Evolutionary conservation across 164 flowering plant genomes (phyloP).

Genomic region (Chloranthus sessilifolius): DNA sequence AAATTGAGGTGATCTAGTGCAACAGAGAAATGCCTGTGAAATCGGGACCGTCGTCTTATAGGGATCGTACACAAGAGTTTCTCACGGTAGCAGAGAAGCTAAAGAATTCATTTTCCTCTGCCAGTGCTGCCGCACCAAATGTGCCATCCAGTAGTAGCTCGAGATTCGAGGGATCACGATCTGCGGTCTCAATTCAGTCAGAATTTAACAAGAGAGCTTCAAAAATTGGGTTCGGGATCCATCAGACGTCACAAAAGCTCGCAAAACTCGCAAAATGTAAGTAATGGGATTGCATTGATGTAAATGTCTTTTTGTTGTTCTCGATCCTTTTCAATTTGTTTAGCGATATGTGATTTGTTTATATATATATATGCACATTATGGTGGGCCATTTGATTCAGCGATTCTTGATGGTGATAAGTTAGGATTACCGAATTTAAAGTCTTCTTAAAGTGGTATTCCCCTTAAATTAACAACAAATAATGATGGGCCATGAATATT

Average conservation of each 20-base stretch:
- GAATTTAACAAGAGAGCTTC: conserved; percentile 90
- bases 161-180: conserved; percentile 34
- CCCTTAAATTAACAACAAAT: no score
- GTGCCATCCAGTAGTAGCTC: conserved; percentile 30
- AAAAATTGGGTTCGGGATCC: conserved; percentile 83
- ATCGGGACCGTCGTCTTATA: conserved; percentile 54
- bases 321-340: no score
- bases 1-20: background rate
- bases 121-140: conserved; percentile 20
- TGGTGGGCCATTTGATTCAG: no score
- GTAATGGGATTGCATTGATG: conserved; percentile 16
- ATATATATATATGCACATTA: no score
- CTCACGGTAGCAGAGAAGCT: conserved; percentile 56
- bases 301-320: background rate
- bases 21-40: conserved; percentile 28
- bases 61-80: conserved; percentile 91
- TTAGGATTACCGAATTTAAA: no score
- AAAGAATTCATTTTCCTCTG: conserved; percentile 45
- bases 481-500: no score
- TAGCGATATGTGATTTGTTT: no score
- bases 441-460: no score
- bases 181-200: conserved; percentile 65
- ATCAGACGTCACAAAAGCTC: conserved; percentile 92
- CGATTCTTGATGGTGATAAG: no score
- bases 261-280: conserved; percentile 88